phyloP scores from a whole-genome alignment of 2,329 filamentous ascomycete genomes.

The Aspergillus fumigatus region DNA sequence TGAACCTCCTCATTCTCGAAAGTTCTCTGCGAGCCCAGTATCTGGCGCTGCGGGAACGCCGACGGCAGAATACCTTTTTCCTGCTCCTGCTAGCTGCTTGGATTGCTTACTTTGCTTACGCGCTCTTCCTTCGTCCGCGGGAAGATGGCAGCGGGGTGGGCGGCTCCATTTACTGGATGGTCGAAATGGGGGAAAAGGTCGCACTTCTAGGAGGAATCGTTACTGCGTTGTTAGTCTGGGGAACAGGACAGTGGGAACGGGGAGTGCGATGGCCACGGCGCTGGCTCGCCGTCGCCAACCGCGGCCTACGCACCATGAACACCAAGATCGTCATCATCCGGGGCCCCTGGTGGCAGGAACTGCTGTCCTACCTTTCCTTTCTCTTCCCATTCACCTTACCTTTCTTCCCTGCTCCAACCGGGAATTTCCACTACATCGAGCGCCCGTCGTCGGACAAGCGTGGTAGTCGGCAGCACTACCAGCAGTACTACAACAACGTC shows the following conservation, averaged over 20 bases:
- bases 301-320: conserved; percentile 87
- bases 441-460: conserved; percentile 43
- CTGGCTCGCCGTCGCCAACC: conserved; percentile 85
- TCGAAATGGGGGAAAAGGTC: conserved; percentile 85
- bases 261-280: conserved; percentile 90
- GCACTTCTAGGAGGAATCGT: conserved; percentile 88
- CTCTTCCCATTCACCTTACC: conserved; percentile 67
- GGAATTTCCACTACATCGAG: conserved; percentile 77
- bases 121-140: conserved; percentile 88
- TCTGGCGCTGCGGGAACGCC: conserved; percentile 78
- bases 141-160: conserved; percentile 90
- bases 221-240: conserved; percentile 83
- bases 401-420: conserved; percentile 59
- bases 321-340: conserved; percentile 90
- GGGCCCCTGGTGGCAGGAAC: conserved; percentile 75
- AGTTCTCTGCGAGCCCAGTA: conserved; percentile 90
- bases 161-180: conserved; percentile 92
- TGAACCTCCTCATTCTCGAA: conserved; percentile 96
- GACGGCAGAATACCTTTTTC: conserved; percentile 91
- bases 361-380: conserved; percentile 67
- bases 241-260: conserved; percentile 92
- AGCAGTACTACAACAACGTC: conserved; percentile 48
- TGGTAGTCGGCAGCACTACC: conserved; percentile 29
- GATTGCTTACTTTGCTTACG: conserved; percentile 81
- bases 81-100: conserved; percentile 73